A percentile compares a stretch with the other conserved stretches of the same genome.
phyloP scores from a whole-genome alignment of 1,139 yeast genomes.

The Yamadazyma friedrichii region DNA sequence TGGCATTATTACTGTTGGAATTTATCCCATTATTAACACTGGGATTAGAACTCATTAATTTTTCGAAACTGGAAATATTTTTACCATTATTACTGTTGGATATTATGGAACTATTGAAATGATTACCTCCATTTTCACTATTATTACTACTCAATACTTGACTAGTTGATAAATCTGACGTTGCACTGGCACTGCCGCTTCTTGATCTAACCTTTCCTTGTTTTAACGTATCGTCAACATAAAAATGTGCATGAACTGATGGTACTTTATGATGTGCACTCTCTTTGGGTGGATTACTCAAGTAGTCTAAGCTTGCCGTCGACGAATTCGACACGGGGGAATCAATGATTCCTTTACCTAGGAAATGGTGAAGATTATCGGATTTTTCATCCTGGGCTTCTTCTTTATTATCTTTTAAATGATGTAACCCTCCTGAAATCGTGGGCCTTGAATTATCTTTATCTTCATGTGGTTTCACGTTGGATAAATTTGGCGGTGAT shows the following conservation, averaged over 20 bases:
- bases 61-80: conserved; percentile 15
- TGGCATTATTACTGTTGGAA: conserved; percentile 15
- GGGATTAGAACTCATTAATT: conserved; percentile 10
- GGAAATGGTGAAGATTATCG: conserved; percentile 3
- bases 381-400: conserved; percentile 5
- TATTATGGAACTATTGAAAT: neutral
- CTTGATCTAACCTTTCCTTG: conserved; percentile 42
- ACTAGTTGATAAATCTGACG: conserved; percentile 12
- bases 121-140: neutral
- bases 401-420: conserved; percentile 34
- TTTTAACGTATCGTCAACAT: conserved; percentile 67
- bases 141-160: neutral
- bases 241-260: conserved; percentile 79
- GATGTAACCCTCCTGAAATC: conserved; percentile 52
- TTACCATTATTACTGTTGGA: conserved; percentile 4
- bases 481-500: conserved; percentile 13
- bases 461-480: neutral
- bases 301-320: conserved; percentile 26
- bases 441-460: conserved; percentile 28
- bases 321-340: conserved; percentile 20
- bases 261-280: conserved; percentile 52
- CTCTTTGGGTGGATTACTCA: conserved; percentile 31
- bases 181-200: conserved; percentile 35
- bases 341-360: conserved; percentile 12
- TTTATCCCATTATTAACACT: conserved; percentile 34